Conservation (phyloP, 1,284 basidiomycete genomes). For the Sanguinoderma infundibulare region DNA sequence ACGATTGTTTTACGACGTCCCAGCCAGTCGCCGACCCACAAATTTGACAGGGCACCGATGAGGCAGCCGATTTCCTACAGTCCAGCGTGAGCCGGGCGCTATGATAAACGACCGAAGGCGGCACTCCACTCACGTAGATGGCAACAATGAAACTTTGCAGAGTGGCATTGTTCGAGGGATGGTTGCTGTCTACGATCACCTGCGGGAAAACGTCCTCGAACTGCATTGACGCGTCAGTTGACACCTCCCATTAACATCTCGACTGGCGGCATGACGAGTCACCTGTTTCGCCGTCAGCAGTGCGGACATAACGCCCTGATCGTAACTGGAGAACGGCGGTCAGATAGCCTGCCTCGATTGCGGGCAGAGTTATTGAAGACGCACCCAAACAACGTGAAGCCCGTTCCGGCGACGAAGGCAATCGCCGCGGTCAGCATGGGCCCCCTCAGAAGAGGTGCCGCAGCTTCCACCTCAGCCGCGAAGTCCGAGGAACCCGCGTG, state of each 20-base stretch:
- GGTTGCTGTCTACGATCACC: slow-evolving; percentile 38
- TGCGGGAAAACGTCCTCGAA: slow-evolving; percentile 58
- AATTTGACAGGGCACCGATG: slow-evolving; percentile 53
- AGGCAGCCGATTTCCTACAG: slow-evolving; percentile 58
- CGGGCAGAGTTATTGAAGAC: slow-evolving; percentile 15
- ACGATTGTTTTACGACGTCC: slow-evolving; percentile 58
- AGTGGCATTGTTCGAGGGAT: slow-evolving; percentile 49
- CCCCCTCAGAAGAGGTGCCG: slow-evolving; percentile 44
- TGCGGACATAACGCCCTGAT: slow-evolving; percentile 70
- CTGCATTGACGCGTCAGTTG: slow-evolving; percentile 29
- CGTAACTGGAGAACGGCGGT: slow-evolving; percentile 48
- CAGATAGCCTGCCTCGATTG: neutral
- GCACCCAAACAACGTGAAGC: slow-evolving; percentile 63
- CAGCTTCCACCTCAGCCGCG: slow-evolving; percentile 27
- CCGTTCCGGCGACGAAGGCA: slow-evolving; percentile 57
- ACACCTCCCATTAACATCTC: neutral
- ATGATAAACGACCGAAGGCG: neutral
- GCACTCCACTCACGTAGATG: slow-evolving; percentile 49
- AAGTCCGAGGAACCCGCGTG: slow-evolving; percentile 13
- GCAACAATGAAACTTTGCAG: slow-evolving; percentile 59
- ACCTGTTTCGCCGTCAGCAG: slow-evolving; percentile 56
- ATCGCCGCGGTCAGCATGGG: slow-evolving; percentile 47
- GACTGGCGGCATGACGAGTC: slow-evolving; percentile 1
- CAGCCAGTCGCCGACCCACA: slow-evolving; percentile 59
- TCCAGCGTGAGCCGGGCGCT: neutral